These are phyloP conservation scores for Xylariales sp. DNA, from an alignment of 2,329 filamentous ascomycete genomes.

Conservation along the genomic window DNA sequence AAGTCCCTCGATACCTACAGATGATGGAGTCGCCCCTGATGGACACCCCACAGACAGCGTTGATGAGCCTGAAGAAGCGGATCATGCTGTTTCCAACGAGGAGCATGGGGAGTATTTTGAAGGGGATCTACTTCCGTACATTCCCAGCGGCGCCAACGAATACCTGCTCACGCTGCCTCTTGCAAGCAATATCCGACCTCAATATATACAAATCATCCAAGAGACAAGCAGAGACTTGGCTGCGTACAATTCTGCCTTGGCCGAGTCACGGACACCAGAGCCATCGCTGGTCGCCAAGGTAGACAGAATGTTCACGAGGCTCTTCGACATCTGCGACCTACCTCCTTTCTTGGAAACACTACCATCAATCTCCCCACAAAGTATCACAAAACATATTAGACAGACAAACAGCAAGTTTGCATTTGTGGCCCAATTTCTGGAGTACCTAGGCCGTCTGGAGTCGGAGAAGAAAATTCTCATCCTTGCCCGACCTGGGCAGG, in stretches of 20 bases:
- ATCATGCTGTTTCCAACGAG: background rate
- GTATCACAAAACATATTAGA: constrained; percentile 48
- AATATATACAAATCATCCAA: constrained; percentile 46
- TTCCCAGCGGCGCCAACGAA: constrained; percentile 30
- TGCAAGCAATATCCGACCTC: constrained; percentile 44
- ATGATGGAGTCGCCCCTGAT: constrained; percentile 14
- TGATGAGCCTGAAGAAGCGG: constrained; percentile 10
- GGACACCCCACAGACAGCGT: background rate
- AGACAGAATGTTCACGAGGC: constrained; percentile 43
- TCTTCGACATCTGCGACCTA: constrained; percentile 54
- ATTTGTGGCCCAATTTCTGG: constrained; percentile 53
- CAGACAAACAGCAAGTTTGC: constrained; percentile 57
- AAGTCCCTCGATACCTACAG: constrained; percentile 20
- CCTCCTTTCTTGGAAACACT: constrained; percentile 48
- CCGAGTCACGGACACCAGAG: constrained; percentile 33
- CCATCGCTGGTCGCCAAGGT: constrained; percentile 38
- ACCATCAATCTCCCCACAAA: constrained; percentile 32
- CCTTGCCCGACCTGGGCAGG: constrained; percentile 43
- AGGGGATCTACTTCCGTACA: constrained; percentile 16
- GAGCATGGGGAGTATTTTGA: constrained; percentile 14
- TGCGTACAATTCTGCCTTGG: constrained; percentile 40
- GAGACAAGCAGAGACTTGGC: constrained; percentile 38
- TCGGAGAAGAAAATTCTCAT: constrained; percentile 46
- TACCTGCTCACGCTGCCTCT: constrained; percentile 55
- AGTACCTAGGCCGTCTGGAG: constrained; percentile 31